Percentiles rank a stretch among this genome's conserved stretches.
Conservation (phyloP, 805 yeast species). For the Wickerhamomyces silvicola region DNA sequence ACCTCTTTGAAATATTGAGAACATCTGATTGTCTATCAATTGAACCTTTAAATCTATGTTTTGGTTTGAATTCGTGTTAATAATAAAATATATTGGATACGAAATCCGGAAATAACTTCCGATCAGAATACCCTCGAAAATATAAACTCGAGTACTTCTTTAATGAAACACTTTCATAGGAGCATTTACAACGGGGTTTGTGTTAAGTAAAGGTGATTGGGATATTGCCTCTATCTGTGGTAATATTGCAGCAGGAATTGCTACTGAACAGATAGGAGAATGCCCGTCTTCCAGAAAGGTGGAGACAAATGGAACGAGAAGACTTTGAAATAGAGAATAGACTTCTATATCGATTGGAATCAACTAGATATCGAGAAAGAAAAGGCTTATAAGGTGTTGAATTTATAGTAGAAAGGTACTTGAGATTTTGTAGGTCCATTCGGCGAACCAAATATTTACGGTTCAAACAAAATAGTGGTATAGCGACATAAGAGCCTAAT, state of each 20-base stretch:
- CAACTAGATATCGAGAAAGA: constrained; percentile 1
- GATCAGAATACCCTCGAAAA: no score
- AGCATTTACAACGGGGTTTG: constrained; percentile 60
- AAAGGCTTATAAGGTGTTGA: not conserved
- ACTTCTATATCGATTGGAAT: constrained; percentile 29
- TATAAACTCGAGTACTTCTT: no score
- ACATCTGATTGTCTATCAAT: no score
- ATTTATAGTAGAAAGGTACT: not conserved
- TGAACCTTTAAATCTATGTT: no score
- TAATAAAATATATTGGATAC: no score
- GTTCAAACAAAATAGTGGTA: no score
- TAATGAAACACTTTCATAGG: constrained; percentile 88
- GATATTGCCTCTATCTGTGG: constrained; percentile 58
- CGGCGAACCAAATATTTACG: no score
- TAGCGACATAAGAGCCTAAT: no score
- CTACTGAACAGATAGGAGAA: constrained; percentile 78
- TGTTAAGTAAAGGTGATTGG: constrained; percentile 41
- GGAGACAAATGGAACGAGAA: constrained; percentile 57
- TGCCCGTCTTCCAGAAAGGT: constrained; percentile 38
- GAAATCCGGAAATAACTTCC: no score
- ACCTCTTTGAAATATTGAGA: constrained; percentile 35
- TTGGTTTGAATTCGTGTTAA: no score
- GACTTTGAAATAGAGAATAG: constrained; percentile 38
- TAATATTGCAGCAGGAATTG: constrained; percentile 70
- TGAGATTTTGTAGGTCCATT: not conserved